phyloP scores from a whole-genome alignment of 441 rosid species.

The Pelargonium fulgidum region DNA sequence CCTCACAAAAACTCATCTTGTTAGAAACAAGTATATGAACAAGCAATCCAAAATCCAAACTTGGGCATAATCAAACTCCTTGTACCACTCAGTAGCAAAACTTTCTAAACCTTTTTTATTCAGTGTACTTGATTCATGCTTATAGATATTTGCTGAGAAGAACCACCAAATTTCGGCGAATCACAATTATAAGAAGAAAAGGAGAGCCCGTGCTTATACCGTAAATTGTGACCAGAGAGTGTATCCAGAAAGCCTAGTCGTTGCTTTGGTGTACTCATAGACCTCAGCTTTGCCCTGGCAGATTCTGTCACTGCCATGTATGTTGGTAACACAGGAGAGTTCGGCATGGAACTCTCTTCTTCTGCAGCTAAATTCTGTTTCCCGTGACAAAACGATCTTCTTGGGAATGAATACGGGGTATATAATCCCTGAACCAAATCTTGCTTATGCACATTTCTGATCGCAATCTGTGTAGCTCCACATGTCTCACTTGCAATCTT shows the following conservation, averaged over 20 bases:
- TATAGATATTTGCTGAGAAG: conserved; percentile 22
- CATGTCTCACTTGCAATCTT: conserved; percentile 23
- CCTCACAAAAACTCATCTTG: background rate
- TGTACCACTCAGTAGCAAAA: background rate
- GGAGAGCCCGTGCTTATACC: conserved; percentile 29
- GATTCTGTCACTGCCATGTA: conserved; percentile 68
- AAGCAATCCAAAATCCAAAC: conserved; percentile 2
- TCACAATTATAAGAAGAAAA: conserved; percentile 39
- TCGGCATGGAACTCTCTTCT: conserved; percentile 33
- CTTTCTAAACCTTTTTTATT: background rate
- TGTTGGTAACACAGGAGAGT: conserved; percentile 48
- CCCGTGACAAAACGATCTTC: conserved; percentile 57
- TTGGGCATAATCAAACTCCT: too few relatives aligned
- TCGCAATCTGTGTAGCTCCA: conserved; percentile 28
- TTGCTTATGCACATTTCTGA: conserved; percentile 29
- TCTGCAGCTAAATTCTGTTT: conserved; percentile 31
- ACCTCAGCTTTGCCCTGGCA: conserved; percentile 64
- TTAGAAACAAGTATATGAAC: background rate
- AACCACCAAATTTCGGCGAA: conserved; percentile 17
- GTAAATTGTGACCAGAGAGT: conserved; percentile 27
- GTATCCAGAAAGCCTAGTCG: conserved; percentile 32
- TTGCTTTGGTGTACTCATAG: conserved; percentile 56
- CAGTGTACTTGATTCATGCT: conserved; percentile 21
- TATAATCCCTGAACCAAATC: conserved; percentile 38
- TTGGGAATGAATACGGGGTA: conserved; percentile 43